A percentile compares a stretch with the other conserved stretches of the same genome.
Evolutionary conservation across 805 yeast genomes (phyloP).

Genomic region (Vanderwaltozyma verrucispora): DNA sequence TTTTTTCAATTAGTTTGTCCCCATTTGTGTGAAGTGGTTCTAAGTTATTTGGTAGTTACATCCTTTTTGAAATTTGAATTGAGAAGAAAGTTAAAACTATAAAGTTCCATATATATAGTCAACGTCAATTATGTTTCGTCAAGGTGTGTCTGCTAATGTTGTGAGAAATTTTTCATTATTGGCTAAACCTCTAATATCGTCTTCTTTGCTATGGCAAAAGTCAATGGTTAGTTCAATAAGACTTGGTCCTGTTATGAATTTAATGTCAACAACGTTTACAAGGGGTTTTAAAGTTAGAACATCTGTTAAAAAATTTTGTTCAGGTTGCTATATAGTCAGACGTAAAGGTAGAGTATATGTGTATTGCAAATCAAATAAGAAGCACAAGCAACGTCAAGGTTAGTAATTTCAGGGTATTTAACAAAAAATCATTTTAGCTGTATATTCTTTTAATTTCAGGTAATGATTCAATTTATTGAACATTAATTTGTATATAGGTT

Average conservation of each 20-base stretch:
- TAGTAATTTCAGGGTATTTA: conserved; percentile 16
- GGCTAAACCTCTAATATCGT: not conserved
- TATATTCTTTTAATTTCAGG: too few species aligned
- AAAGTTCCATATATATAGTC: too few species aligned
- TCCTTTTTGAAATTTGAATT: too few species aligned
- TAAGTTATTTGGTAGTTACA: too few species aligned
- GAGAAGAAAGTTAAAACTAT: too few species aligned
- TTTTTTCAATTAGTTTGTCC: too few species aligned
- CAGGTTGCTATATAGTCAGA: conserved; percentile 84
- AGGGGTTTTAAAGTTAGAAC: conserved; percentile 89
- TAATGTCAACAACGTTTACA: conserved; percentile 6
- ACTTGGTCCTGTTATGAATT: not conserved
- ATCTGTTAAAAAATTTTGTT: conserved; percentile 86
- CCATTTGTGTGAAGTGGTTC: too few species aligned
- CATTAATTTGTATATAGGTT: not conserved
- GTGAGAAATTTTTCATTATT: not conserved
- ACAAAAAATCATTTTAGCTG: not conserved
- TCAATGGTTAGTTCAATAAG: not conserved
- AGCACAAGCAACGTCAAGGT: conserved; percentile 91
- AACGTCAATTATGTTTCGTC: not conserved
- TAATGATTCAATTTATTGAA: too few species aligned
- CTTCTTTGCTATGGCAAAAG: not conserved
- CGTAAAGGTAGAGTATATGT: conserved; percentile 93
- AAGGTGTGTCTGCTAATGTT: not conserved
- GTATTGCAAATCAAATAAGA: conserved; percentile 84